Evolutionary conservation across 805 yeast genomes (phyloP).

Genomic region (Suhomyces canberraensis): DNA sequence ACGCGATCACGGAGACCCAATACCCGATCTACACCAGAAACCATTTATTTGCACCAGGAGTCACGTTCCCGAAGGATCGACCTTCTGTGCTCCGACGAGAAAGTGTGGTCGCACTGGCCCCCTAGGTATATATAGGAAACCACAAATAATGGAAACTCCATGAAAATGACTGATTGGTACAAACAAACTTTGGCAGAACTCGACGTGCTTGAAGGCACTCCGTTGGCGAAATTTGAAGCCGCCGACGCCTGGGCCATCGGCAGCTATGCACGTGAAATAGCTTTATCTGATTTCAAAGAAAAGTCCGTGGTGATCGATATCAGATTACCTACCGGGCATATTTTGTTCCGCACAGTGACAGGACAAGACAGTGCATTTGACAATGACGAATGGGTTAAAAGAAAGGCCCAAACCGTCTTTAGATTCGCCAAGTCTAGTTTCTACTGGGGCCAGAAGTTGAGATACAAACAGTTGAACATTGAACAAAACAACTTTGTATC

Average conservation of each 20-base stretch:
- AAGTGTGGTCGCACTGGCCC: too few relatives aligned
- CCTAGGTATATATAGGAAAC: too few relatives aligned
- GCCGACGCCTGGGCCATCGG: slow-evolving; percentile 49
- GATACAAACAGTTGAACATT: slow-evolving; percentile 30
- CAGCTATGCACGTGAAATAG: slow-evolving; percentile 33
- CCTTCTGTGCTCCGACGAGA: too few relatives aligned
- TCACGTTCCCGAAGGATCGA: too few relatives aligned
- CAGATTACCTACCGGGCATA: slow-evolving; percentile 43
- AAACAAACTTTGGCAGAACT: slow-evolving; percentile 15
- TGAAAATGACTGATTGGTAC: slow-evolving; percentile 10
- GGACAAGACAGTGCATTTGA: slow-evolving; percentile 39
- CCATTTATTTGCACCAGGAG: too few relatives aligned
- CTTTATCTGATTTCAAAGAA: slow-evolving; percentile 21
- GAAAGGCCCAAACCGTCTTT: slow-evolving; percentile 47
- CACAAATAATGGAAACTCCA: too few relatives aligned
- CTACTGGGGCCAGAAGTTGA: slow-evolving; percentile 44
- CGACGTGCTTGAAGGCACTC: slow-evolving; percentile 21
- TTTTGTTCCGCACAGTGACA: slow-evolving; percentile 43
- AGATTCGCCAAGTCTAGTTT: slow-evolving; percentile 49
- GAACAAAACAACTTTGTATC: slow-evolving; percentile 40
- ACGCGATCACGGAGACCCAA: too few relatives aligned
- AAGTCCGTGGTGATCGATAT: slow-evolving; percentile 48
- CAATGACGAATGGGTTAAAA: slow-evolving; percentile 51
- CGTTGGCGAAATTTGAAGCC: slow-evolving; percentile 25
- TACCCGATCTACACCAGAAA: too few relatives aligned